Base-by-base conservation (phyloP, 1,284 basidiomycete species). In the Tilletia horrida region DNA sequence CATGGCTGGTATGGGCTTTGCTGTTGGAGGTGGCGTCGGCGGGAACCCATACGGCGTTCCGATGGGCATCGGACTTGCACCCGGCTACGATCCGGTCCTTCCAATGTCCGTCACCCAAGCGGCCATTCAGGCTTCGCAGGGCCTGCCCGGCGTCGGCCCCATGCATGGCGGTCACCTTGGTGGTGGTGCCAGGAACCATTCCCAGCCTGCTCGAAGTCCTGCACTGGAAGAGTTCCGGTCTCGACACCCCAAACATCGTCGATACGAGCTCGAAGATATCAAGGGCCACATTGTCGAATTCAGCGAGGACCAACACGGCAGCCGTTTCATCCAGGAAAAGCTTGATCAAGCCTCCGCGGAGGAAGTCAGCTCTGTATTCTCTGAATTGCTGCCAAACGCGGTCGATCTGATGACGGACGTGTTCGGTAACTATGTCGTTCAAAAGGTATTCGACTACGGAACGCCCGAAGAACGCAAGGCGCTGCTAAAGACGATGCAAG, bases 351-450 rank as follows among this genome's bases (percentile, higher is more conserved):
- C 52, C 90, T 93, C 83, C 91, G 95, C 72, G 90, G 74, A 77
- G 61, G 77, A 80, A 42, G 73, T 76, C 52, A 70, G 73, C 27
- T 66, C 73, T 35, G 89, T 97, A n/a, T 97, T 95, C 74, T 88
- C 91, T 66, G 96, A 98, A 84, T 90, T 97, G 72, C 86, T 92
- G 52, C 91, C 93, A 13, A 88, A 89, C 77, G 86, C 89, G 2
- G 83, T 92, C 62, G 87, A 89, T 70, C 86, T 98, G 66, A 91
- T 95, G 79, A 90, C 90, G 73, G 93, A 97, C 79, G 92, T 97
- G 50, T 98, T 97, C 81, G 95, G 95, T 68, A 98, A 98, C 85
- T 98, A 80, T 45, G 91, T 93, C 67, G 88, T 97, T 68, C 95
- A 98, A 83, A 97, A 97, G 83, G 84, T 97, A 76, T 91, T 97